phyloP scores from a whole-genome alignment of 352 stramenopile genomes.

The Phytophthora cryptogea region DNA sequence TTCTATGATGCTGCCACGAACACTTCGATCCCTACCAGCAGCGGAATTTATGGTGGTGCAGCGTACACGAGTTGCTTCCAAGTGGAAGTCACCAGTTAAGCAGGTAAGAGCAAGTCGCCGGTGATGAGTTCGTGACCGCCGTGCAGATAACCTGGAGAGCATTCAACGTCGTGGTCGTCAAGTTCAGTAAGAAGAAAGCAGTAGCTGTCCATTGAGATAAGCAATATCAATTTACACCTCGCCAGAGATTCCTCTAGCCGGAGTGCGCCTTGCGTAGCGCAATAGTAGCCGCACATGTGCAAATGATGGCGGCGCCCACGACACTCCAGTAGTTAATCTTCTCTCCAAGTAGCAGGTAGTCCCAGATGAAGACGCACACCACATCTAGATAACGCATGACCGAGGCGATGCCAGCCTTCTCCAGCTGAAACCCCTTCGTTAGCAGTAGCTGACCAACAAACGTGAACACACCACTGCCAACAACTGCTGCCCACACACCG shows the following conservation, averaged over 20 bases:
- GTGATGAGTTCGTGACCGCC: conserved; percentile 3
- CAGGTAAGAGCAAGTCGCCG: conserved; percentile 1
- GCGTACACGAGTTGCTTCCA: conserved; percentile 71
- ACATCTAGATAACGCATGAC: conserved; percentile 87
- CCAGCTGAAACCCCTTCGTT: conserved; percentile 82
- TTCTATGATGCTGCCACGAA: conserved; percentile 64
- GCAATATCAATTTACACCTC: conserved; percentile 15
- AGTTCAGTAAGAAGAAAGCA: conserved; percentile 6
- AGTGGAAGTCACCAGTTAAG: conserved; percentile 47
- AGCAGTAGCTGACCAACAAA: conserved; percentile 72
- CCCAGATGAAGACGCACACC: conserved; percentile 86
- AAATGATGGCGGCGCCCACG: conserved; percentile 73
- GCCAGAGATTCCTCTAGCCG: conserved; percentile 17
- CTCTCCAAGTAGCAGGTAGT: conserved; percentile 62
- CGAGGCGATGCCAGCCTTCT: conserved; percentile 82
- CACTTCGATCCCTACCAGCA: conserved; percentile 46
- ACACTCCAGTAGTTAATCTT: conserved; percentile 77
- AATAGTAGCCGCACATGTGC: conserved; percentile 61
- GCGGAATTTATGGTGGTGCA: conserved; percentile 52
- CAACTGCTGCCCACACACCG: conserved; percentile 48
- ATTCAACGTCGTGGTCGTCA: conserved; percentile 4
- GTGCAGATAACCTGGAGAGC: conserved; percentile 3
- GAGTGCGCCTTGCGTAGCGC: conserved; percentile 57
- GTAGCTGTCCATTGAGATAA: conserved; percentile 16
- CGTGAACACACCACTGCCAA: conserved; percentile 68